These are phyloP conservation scores for Aspergillus latus DNA, from an alignment of 2,329 filamentous ascomycete species.

Conservation along the genomic window DNA sequence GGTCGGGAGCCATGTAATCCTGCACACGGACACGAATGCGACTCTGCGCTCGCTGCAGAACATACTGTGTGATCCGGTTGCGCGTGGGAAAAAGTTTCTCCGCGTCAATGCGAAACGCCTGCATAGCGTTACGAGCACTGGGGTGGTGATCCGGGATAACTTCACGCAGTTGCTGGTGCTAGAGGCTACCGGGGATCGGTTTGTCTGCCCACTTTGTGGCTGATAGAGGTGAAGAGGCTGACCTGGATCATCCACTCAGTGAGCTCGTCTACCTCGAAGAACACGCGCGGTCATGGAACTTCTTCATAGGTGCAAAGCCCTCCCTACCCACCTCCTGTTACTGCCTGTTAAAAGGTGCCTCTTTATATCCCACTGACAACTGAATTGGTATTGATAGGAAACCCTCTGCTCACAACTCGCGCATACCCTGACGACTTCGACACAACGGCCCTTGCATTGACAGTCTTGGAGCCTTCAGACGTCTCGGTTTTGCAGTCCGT, in stretches of 20 bases:
- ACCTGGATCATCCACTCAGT: neutral
- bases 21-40: neutral
- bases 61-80: neutral
- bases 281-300: constrained; percentile 27
- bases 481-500: constrained; percentile 13
- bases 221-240: neutral
- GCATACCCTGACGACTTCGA: constrained; percentile 37
- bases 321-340: neutral
- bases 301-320: constrained; percentile 19
- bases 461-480: constrained; percentile 22
- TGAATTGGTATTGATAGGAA: neutral
- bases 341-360: too few species aligned
- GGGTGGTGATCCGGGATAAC: constrained; percentile 21
- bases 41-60: neutral
- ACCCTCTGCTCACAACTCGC: neutral
- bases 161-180: constrained; percentile 32
- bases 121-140: neutral
- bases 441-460: constrained; percentile 34
- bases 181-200: constrained; percentile 24
- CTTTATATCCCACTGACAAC: too few species aligned
- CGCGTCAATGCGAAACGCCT: neutral
- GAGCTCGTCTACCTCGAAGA: neutral
- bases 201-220: neutral
- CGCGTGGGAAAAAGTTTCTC: neutral
- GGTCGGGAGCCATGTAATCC: constrained; percentile 31